A percentile compares a stretch with the other conserved stretches of the same genome.
Evolutionary conservation across 768 basidiomycete genomes (phyloP).

Genomic region (Rhodosporidiobolus odoratus): DNA sequence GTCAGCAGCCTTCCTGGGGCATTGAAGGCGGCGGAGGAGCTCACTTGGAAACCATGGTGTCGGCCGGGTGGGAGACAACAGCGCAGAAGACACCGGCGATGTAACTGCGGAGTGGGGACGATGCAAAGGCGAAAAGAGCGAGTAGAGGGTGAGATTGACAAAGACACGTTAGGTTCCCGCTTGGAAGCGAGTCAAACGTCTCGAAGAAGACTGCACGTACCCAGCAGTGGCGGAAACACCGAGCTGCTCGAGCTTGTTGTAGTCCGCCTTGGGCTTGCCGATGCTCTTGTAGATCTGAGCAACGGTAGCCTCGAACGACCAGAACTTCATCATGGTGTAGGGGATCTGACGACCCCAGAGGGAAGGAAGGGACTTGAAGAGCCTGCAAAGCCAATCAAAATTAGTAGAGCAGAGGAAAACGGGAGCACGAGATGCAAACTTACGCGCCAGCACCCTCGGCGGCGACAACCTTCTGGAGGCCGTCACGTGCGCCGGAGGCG

Average conservation of each 20-base stretch:
- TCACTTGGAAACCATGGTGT: constrained; percentile 39
- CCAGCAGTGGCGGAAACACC: constrained; percentile 41
- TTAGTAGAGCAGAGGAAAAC: neutral
- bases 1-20: too few relatives aligned
- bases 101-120: constrained; percentile 29
- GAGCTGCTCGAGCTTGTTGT: constrained; percentile 45
- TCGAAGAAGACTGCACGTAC: neutral
- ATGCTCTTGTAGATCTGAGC: constrained; percentile 39
- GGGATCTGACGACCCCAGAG: constrained; percentile 45
- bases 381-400: constrained; percentile 5
- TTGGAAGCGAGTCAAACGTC: too few relatives aligned
- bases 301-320: constrained; percentile 42
- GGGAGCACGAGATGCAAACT: neutral
- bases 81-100: constrained; percentile 44
- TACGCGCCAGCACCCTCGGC: constrained; percentile 39
- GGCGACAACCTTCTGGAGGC: constrained; percentile 39
- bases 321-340: constrained; percentile 45
- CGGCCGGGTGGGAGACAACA: constrained; percentile 42
- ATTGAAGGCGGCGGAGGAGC: neutral
- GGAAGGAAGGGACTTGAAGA: constrained; percentile 43
- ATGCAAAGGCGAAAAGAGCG: neutral
- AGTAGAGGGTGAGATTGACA: neutral
- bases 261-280: constrained; percentile 37
- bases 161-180: too few relatives aligned
- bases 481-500: constrained; percentile 31